A percentile compares a stretch with the other conserved stretches of the same genome.
Evolutionary conservation across 1,284 basidiomycete genomes (phyloP).

Genomic region (Coniophora puteana): DNA sequence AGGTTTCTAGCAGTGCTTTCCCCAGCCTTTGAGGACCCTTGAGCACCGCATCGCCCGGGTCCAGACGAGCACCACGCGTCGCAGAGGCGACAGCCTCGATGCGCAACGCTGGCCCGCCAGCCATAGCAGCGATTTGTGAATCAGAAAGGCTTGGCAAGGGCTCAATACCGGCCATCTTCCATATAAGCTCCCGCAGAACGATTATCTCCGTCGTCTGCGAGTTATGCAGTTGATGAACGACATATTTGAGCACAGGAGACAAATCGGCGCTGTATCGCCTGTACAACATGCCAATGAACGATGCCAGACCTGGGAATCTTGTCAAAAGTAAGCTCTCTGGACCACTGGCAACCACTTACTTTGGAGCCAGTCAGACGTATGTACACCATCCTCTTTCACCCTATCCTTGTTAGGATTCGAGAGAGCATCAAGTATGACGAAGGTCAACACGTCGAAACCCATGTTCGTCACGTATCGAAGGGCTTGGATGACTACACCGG

Average conservation of each 20-base stretch:
- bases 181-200: slow-evolving; percentile 88
- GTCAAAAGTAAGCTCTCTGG: slow-evolving; percentile 9
- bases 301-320: slow-evolving; percentile 67
- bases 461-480: slow-evolving; percentile 87
- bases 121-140: slow-evolving; percentile 84
- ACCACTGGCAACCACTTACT: slow-evolving; percentile 50
- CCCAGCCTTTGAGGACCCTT: slow-evolving; percentile 70
- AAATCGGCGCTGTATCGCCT: slow-evolving; percentile 84
- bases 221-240: slow-evolving; percentile 86
- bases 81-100: slow-evolving; percentile 79
- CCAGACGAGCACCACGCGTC: slow-evolving; percentile 67
- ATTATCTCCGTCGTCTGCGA: slow-evolving; percentile 87
- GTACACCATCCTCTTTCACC: slow-evolving; percentile 91
- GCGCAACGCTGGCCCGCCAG: slow-evolving; percentile 84
- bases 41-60: slow-evolving; percentile 54
- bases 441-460: slow-evolving; percentile 93
- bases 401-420: slow-evolving; percentile 83
- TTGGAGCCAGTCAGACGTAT: slow-evolving; percentile 90
- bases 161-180: slow-evolving; percentile 94
- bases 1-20: slow-evolving; percentile 65
- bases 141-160: slow-evolving; percentile 88
- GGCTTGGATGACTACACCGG: slow-evolving; percentile 87
- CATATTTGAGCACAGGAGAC: slow-evolving; percentile 83
- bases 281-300: slow-evolving; percentile 92
- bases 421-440: slow-evolving; percentile 84